Evolutionary conservation across 257 asterid species (phyloP).

Genomic region (Solanum habrochaites): DNA sequence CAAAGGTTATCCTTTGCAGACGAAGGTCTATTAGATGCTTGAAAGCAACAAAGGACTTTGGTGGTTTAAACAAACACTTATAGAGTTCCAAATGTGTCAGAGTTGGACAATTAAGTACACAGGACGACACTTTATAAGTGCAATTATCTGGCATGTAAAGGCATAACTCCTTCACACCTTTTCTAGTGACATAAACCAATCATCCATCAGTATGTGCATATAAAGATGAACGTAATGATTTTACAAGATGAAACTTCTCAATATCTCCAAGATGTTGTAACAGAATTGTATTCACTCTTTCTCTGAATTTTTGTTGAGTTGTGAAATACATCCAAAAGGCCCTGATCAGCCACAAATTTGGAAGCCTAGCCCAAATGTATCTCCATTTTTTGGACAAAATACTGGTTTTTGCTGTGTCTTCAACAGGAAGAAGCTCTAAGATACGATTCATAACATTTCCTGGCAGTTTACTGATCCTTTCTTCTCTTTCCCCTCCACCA

Average conservation of each 20-base stretch:
- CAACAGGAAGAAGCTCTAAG: neutral
- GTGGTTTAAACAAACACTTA: too few relatives aligned
- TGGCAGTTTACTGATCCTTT: neutral
- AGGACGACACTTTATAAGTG: neutral
- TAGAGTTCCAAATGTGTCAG: too few relatives aligned
- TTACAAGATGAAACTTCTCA: neutral
- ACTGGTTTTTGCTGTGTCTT: neutral
- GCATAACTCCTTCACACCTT: neutral
- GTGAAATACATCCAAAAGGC: neutral
- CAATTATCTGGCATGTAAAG: neutral
- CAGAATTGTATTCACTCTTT: neutral
- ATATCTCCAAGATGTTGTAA: neutral
- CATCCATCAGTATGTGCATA: neutral
- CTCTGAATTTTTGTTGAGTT: neutral
- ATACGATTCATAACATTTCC: neutral
- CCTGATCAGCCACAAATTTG: neutral
- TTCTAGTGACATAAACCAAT: neutral
- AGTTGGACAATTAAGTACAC: neutral
- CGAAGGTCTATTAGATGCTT: too few relatives aligned
- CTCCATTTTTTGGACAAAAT: neutral
- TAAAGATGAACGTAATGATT: neutral
- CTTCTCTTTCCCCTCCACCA: neutral
- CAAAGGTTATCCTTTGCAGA: neutral
- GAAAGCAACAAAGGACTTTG: too few relatives aligned
- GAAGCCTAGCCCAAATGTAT: neutral